These are phyloP conservation scores for Metschnikowia gruessii DNA, from an alignment of 805 yeast genomes.

Conservation along the genomic window DNA sequence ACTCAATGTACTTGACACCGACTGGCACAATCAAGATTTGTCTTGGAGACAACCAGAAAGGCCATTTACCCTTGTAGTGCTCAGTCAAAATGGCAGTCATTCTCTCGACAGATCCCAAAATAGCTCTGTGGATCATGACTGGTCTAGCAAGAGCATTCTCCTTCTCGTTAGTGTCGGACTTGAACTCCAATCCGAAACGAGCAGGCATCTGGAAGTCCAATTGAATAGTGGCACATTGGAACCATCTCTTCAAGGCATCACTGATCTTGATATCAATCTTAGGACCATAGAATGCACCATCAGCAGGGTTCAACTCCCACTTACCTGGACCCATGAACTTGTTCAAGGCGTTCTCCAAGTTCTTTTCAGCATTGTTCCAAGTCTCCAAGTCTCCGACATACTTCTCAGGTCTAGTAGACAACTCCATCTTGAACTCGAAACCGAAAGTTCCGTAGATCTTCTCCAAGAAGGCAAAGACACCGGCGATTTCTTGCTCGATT, in stretches of 20 bases:
- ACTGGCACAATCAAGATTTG: conserved; percentile 96
- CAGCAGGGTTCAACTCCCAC: conserved; percentile 96
- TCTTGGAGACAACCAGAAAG: conserved; percentile 99
- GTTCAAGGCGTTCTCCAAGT: conserved; percentile 78
- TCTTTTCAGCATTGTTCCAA: conserved; percentile 89
- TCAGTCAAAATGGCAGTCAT: conserved; percentile 98
- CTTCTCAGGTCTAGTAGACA: conserved; percentile 96
- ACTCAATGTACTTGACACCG: conserved; percentile 87
- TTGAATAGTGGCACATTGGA: conserved; percentile 98
- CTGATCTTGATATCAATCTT: conserved; percentile 95
- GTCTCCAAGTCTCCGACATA: conserved; percentile 91
- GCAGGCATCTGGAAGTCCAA: conserved; percentile 97
- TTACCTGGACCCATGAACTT: conserved; percentile 71
- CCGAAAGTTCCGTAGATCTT: conserved; percentile 89
- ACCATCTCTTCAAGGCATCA: conserved; percentile 95
- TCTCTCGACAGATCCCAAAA: conserved; percentile 97
- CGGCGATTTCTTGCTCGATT: conserved; percentile 79
- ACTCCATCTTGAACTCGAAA: conserved; percentile 93
- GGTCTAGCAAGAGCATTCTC: conserved; percentile 72
- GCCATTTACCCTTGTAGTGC: conserved; percentile 99
- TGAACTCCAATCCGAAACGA: conserved; percentile 87
- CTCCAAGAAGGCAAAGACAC: conserved; percentile 81
- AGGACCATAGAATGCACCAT: conserved; percentile 95
- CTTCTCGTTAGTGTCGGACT: conserved; percentile 56
- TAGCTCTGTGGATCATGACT: conserved; percentile 99